Conservation (phyloP, 169 alveolate genomes). For the Plasmodium chabaudi region DNA sequence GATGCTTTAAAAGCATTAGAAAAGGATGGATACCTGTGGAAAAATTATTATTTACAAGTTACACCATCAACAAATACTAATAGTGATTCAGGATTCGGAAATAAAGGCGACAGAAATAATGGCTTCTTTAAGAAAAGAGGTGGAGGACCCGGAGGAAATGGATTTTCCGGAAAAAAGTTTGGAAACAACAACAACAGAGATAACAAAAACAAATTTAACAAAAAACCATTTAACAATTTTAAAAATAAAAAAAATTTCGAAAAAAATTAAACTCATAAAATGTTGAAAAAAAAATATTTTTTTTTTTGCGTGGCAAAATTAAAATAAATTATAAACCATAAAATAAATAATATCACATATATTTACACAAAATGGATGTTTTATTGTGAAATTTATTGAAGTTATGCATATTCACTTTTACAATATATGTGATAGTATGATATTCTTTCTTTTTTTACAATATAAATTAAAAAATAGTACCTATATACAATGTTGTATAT, state of each 20-base stretch:
- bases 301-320: too few relatives aligned
- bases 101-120: constrained; percentile 2
- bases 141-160: constrained; percentile 2
- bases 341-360: too few relatives aligned
- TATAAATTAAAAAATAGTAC: too few relatives aligned
- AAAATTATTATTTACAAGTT: constrained; percentile 26
- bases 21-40: constrained; percentile 30
- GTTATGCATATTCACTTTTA: too few relatives aligned
- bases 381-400: too few relatives aligned
- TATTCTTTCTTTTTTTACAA: too few relatives aligned
- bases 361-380: too few relatives aligned
- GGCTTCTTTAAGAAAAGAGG: constrained; percentile 8
- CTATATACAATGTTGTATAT: too few relatives aligned
- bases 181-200: constrained; percentile 11
- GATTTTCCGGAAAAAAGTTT: constrained; percentile 12
- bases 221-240: constrained; percentile 53
- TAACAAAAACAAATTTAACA: background rate
- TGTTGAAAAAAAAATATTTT: background rate
- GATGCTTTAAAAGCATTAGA: constrained; percentile 44
- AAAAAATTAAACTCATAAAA: background rate
- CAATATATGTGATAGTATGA: too few relatives aligned
- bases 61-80: background rate
- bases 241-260: constrained; percentile 41
- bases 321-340: too few relatives aligned
- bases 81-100: background rate